Percentiles rank a stretch among this genome's conserved stretches.
phyloP scores from a whole-genome alignment of 1,284 basidiomycete species.

The Cryptococcus hybrid region DNA sequence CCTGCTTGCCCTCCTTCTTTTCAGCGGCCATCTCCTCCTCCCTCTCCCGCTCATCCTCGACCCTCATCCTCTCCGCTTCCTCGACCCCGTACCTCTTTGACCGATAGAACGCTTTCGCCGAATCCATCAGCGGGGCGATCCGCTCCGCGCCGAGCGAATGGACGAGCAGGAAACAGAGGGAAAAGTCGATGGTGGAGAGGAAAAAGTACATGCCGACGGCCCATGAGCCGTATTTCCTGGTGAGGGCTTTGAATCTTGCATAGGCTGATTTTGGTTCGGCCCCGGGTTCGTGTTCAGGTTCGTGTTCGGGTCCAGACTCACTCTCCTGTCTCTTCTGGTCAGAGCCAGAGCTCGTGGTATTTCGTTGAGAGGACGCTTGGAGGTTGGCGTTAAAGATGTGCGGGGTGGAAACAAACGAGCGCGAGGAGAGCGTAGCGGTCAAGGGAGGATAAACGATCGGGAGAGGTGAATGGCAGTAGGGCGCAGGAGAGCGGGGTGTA shows the following conservation, averaged over 20 bases:
- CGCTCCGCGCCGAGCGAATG: slow-evolving; percentile 88
- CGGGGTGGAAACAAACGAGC: too few species aligned
- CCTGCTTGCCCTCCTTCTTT: slow-evolving; percentile 7
- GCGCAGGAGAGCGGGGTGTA: too few species aligned
- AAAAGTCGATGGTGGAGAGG: slow-evolving; percentile 71
- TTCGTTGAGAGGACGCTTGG: background rate
- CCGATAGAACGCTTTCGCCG: slow-evolving; percentile 55
- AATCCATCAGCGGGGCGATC: slow-evolving; percentile 66
- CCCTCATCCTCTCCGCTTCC: slow-evolving; percentile 16
- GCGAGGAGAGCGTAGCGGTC: background rate
- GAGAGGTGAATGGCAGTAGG: background rate
- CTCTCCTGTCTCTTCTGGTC: background rate
- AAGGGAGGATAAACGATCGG: background rate
- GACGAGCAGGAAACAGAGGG: slow-evolving; percentile 76
- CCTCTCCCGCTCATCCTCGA: slow-evolving; percentile 12
- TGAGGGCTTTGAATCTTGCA: slow-evolving; percentile 71
- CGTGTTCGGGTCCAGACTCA: slow-evolving; percentile 20
- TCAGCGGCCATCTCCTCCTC: slow-evolving; percentile 10
- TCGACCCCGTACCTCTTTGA: slow-evolving; percentile 35
- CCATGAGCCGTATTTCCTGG: slow-evolving; percentile 90
- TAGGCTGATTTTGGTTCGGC: slow-evolving; percentile 27
- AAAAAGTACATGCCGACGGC: slow-evolving; percentile 81
- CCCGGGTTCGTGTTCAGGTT: background rate
- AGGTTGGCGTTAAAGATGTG: too few species aligned
- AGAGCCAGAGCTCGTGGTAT: background rate